Base-by-base conservation (phyloP, 192 early-diverging fungal species). In the Chytriomyces hyalinus region DNA sequence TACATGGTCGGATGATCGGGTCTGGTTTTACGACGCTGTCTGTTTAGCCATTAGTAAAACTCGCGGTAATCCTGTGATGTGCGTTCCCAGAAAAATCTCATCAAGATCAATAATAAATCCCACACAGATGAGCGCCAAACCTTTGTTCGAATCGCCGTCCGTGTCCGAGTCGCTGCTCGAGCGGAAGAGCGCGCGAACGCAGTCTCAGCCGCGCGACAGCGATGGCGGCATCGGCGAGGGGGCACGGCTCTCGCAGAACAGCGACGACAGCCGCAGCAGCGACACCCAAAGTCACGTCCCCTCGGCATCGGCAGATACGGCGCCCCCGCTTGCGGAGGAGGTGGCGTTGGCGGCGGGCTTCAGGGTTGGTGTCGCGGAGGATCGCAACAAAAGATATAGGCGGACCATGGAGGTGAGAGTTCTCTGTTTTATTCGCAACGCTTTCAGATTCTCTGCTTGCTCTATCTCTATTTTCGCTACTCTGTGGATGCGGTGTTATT, bases 381-480 rank as follows among this genome's bases (percentile, higher is more conserved):
- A 97, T 80, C 84, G 93, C 59, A 99, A 99, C 86, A 92, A 91
- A 75, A 89, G 93, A 47, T 95, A 93, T 80, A 83, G 97, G 70
- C 83, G 97, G 79, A 96, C 94, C 9, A 99, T 99, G 97, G 97
- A 99, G 85, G 88, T 88, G 71, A 22, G 79, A 36, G 3, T 36
- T 36, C 36, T 36, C 36, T 36, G 36, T 2, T 57, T 70, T 44
- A 26, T 53, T 15, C 17, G 6, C 47, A n/a, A 13, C 11, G 44
- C 60, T 67, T 28, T 50, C 6, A 13, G 28, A 28, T 15, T 28
- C 44, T 9, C 62, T 60, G 22, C 11, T 9, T 61, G 3, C 10
- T 36, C 43, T 0, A 6, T 36, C 4, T 78, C 3, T 49, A 6
- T 10, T 77, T 10, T 46, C n/a, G 53, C 8, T 11, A 3, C 9